phyloP scores from a whole-genome alignment of 179 eudicot genomes.

The Silene coronaria region DNA sequence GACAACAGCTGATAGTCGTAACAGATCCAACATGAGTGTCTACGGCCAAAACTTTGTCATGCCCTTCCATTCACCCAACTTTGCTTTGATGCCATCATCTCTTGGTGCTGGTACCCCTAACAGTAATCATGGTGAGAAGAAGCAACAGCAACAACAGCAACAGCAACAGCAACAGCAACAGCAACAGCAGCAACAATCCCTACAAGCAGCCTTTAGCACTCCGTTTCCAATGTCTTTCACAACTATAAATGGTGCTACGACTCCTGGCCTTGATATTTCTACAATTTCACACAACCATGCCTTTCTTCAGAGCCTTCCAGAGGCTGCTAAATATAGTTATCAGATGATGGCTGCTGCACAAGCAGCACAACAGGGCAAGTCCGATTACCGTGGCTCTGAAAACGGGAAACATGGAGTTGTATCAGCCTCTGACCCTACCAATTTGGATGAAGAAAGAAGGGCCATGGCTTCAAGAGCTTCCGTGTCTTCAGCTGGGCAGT shows the following conservation, averaged over 20 bases:
- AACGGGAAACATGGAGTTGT: conserved; percentile 44
- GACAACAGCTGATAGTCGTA: conserved; percentile 57
- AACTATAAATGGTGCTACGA: conserved; percentile 44
- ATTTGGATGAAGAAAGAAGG: conserved; percentile 63
- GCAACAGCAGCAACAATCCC: conserved; percentile 48
- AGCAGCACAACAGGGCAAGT: conserved; percentile 57
- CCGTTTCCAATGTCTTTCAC: conserved; percentile 76
- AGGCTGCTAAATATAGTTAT: conserved; percentile 51
- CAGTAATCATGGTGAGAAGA: conserved; percentile 48
- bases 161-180: not conserved
- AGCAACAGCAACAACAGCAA: conserved; percentile 27
- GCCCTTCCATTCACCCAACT: conserved; percentile 74
- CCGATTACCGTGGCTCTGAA: conserved; percentile 39
- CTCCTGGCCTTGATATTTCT: conserved; percentile 55
- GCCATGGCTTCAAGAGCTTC: conserved; percentile 34
- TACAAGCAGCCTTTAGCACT: conserved; percentile 38
- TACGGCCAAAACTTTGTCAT: conserved; percentile 67
- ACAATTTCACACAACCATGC: conserved; percentile 29
- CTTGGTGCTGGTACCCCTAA: conserved; percentile 16
- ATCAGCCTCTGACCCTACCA: conserved; percentile 34
- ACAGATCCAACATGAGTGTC: conserved; percentile 50
- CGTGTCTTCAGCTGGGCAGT: conserved; percentile 43
- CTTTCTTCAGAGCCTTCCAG: conserved; percentile 38
- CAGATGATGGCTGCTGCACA: conserved; percentile 60
- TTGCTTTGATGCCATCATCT: conserved; percentile 58